Evolutionary conservation across 345 rosid species (phyloP).

Genomic region (Turritis glabra): DNA sequence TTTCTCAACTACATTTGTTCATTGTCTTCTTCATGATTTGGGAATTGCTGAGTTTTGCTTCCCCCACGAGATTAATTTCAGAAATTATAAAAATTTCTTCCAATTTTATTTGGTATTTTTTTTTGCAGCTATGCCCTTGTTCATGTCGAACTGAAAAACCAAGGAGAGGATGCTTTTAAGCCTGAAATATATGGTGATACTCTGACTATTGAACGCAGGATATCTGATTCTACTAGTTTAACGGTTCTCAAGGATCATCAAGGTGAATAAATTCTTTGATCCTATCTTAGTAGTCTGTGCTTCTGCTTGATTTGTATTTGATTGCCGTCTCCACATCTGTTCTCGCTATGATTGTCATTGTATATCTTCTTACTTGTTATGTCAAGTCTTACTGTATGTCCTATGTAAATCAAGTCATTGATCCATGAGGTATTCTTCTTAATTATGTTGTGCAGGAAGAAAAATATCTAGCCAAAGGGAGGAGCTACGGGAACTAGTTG

Average conservation of each 20-base stretch:
- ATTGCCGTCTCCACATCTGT: neutral
- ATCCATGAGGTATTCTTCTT: neutral
- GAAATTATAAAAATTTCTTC: neutral
- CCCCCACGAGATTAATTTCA: neutral
- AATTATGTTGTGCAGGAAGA: slow-evolving; percentile 52
- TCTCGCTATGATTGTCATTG: neutral
- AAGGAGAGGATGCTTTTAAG: slow-evolving; percentile 76
- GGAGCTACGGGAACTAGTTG: slow-evolving; percentile 76
- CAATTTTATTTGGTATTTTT: neutral
- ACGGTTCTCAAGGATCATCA: slow-evolving; percentile 60
- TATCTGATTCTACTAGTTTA: slow-evolving; percentile 55
- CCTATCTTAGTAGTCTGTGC: neutral
- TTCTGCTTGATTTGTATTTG: slow-evolving; percentile 6
- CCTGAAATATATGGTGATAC: slow-evolving; percentile 60
- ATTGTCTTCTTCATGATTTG: neutral
- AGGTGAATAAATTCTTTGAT: slow-evolving; percentile 45
- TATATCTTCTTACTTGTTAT: neutral
- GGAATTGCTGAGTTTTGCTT: neutral
- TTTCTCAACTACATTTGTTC: too few species aligned
- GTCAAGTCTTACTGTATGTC: slow-evolving; percentile 3
- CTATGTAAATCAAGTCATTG: neutral
- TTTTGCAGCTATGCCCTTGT: slow-evolving; percentile 62
- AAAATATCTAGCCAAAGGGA: slow-evolving; percentile 65
- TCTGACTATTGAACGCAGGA: slow-evolving; percentile 73
- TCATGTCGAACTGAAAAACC: slow-evolving; percentile 65